Evolutionary conservation across 2,329 filamentous ascomycete species (phyloP).

Genomic region (Lasiodiplodia theobromae): DNA sequence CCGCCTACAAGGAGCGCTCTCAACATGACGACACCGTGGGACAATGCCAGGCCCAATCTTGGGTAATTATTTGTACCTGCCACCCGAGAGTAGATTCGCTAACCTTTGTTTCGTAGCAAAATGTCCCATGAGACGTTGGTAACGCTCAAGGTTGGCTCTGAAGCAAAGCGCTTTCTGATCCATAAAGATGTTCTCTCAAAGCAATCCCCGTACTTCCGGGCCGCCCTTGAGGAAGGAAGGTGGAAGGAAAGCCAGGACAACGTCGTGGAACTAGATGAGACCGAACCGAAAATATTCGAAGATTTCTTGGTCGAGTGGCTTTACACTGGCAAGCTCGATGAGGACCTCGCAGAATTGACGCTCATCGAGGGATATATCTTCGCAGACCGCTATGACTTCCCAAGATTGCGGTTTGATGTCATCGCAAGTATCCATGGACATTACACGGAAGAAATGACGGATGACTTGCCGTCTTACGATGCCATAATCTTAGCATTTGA

Average conservation of each 20-base stretch:
- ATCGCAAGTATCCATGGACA: background rate
- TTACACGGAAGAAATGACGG: background rate
- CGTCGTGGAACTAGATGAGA: background rate
- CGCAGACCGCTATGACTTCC: background rate
- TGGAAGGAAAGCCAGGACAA: background rate
- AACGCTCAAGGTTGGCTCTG: background rate
- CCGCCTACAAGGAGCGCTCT: background rate
- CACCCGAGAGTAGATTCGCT: background rate
- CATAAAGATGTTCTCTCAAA: background rate
- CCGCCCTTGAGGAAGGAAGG: background rate
- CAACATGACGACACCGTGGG: background rate
- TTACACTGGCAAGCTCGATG: background rate
- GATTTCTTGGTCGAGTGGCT: background rate
- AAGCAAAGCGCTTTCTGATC: background rate
- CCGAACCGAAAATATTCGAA: background rate
- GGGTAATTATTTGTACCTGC: background rate
- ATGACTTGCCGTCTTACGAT: background rate
- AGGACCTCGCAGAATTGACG: no score
- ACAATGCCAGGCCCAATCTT: background rate
- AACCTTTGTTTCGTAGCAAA: background rate
- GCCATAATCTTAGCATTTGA: background rate
- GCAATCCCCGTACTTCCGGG: background rate
- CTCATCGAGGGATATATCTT: background rate
- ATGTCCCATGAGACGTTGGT: background rate
- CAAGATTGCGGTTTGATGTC: background rate